These are phyloP conservation scores for Pseudogymnoascus sp. DNA, from an alignment of 2,329 filamentous ascomycete genomes.

Conservation along the genomic window DNA sequence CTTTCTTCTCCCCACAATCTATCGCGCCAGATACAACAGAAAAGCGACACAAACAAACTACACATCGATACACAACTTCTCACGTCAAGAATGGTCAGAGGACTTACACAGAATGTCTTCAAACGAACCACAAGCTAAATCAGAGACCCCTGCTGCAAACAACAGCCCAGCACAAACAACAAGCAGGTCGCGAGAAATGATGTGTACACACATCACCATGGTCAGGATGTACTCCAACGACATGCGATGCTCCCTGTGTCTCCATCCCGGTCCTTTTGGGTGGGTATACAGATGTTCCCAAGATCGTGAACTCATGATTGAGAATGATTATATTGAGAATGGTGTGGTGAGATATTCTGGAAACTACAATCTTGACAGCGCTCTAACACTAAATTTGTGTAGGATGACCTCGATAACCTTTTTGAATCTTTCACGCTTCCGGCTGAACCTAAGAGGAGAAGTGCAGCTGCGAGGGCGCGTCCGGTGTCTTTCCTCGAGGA, in stretches of 20 bases:
- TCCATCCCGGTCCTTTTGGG: constrained; percentile 46
- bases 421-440: constrained; percentile 18
- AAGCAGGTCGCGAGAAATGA: neutral
- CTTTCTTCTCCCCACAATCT: neutral
- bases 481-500: constrained; percentile 28
- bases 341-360: neutral
- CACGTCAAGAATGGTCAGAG: neutral
- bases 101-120: neutral
- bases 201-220: constrained; percentile 62
- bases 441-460: constrained; percentile 16
- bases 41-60: neutral
- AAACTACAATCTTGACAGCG: neutral
- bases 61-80: neutral
- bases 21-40: neutral
- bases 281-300: constrained; percentile 70
- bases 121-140: neutral
- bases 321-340: constrained; percentile 21
- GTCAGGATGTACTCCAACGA: constrained; percentile 51
- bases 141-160: neutral
- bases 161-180: neutral
- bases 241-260: constrained; percentile 51
- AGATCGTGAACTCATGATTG: constrained; percentile 44
- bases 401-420: constrained; percentile 16
- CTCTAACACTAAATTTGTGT: neutral
- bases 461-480: constrained; percentile 18